Conservation (phyloP, 306 rosid species). For the Styphnolobium japonicum region DNA sequence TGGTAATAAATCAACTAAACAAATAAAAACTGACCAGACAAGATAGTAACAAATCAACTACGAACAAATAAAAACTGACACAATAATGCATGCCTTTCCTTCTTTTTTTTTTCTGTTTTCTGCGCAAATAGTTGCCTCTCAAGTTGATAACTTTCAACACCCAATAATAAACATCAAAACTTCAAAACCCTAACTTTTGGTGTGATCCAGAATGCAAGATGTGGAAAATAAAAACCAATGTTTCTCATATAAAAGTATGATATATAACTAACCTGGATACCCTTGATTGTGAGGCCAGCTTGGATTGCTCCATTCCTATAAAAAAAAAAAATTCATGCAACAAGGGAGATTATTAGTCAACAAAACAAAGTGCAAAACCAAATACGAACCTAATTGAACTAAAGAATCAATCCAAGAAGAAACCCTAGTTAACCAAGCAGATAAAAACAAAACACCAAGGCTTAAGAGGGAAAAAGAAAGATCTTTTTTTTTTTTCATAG, state of each 20-base stretch:
- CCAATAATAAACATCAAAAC: conserved; percentile 1
- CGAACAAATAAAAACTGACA: background rate
- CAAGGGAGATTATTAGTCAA: background rate
- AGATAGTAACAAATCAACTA: background rate
- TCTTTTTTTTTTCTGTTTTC: background rate
- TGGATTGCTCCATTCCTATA: conserved; percentile 76
- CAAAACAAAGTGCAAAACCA: background rate
- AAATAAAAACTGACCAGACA: background rate
- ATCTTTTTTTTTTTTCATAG: too few species aligned
- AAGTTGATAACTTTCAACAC: background rate
- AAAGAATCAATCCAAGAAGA: background rate
- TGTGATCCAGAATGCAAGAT: too few species aligned
- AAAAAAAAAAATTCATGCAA: conserved; percentile 9
- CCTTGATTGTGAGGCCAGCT: conserved; percentile 63
- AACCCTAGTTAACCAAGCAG: conserved; percentile 21
- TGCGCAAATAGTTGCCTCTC: background rate
- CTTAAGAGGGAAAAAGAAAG: background rate
- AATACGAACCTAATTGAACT: background rate
- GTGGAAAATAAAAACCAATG: background rate
- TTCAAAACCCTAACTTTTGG: background rate
- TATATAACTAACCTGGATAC: conserved; percentile 61
- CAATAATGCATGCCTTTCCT: background rate
- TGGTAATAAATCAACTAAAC: background rate
- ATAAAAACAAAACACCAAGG: background rate
- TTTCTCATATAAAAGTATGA: background rate